Evolutionary conservation across 2,329 filamentous ascomycete species (phyloP).

Genomic region (Eutypa lata): DNA sequence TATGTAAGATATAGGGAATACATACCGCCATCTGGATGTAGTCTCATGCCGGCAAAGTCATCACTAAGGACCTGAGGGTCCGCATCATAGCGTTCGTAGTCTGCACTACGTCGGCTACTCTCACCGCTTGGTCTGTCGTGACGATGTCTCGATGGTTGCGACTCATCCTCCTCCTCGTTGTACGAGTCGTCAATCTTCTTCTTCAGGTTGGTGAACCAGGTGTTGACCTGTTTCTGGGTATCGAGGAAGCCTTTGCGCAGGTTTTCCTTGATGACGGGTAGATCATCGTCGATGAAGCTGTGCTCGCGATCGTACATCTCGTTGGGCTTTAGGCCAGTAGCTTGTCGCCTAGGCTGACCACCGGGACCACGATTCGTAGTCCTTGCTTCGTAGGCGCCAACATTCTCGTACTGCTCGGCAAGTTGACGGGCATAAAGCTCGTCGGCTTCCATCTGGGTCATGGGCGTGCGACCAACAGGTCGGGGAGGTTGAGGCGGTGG

Average conservation of each 20-base stretch:
- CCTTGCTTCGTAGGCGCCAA: constrained; percentile 55
- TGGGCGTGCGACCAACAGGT: constrained; percentile 59
- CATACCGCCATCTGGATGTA: constrained; percentile 62
- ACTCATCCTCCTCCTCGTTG: constrained; percentile 63
- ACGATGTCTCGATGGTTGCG: constrained; percentile 31
- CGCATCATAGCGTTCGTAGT: constrained; percentile 90
- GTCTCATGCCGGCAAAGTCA: constrained; percentile 74
- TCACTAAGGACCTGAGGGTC: constrained; percentile 88
- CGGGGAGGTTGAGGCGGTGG: constrained; percentile 82
- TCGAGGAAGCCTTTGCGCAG: constrained; percentile 92
- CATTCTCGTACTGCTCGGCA: constrained; percentile 80
- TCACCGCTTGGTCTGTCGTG: constrained; percentile 54
- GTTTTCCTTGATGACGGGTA: constrained; percentile 89
- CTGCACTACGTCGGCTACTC: constrained; percentile 68
- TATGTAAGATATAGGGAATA: constrained; percentile 9
- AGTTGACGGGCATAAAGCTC: constrained; percentile 90
- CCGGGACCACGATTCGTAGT: constrained; percentile 43
- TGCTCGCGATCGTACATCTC: constrained; percentile 68
- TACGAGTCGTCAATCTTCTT: constrained; percentile 93
- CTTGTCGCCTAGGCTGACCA: constrained; percentile 37
- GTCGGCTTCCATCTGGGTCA: constrained; percentile 84
- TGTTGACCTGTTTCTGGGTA: constrained; percentile 88
- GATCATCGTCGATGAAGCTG: constrained; percentile 93
- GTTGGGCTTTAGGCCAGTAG: constrained; percentile 53
- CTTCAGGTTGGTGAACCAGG: constrained; percentile 86